Evolutionary conservation across 2,329 filamentous ascomycete species (phyloP), one percentile per base, ranked within the genome.

Genomic region (Ophiostoma ips): DNA sequence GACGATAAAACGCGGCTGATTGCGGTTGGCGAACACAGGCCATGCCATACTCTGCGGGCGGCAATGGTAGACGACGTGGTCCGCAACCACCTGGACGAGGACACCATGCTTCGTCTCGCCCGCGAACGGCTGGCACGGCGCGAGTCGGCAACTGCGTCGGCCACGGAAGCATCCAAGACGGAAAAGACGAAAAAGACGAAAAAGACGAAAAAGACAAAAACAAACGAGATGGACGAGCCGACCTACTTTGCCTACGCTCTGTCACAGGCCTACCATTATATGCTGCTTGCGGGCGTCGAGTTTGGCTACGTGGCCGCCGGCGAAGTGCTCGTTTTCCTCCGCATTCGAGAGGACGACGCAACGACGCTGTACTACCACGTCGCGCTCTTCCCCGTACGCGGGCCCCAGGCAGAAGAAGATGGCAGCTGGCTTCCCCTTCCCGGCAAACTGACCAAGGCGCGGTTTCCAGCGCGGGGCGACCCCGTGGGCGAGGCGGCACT

Each of bases 161-260:
- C 24, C 4, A 28, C 4, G 24, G 24, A 4, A 28, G 4, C 24
- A 28, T 28, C 24, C 24, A 28, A 28, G 24, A 8, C 24, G 8
- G 8, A 28, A 4, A 28, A 28, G 24, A 28, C 24, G 5, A 28
- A n/a, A n/a, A 28, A 28, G 24, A 8, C 24, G 8, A 28, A 28
- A 4, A 28, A 28, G 24, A 28, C 24, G 5, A 28, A n/a, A 21
- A n/a, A 5, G 9, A 33, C 28, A 46, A 18, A 51, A 37, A 43
- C 47, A 28, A 44, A 18, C 15, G 11, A 43, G 40, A 30, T 6
- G 8, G 28, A n/a, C 40, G 12, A 43, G 36, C 11, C 33, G 15
- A 50, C 49, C 35, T 53, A 53, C 34, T 50, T 53, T 48, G 43
- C 38, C 51, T 50, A 50, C 47, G 45, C 43, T 2, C 31, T 50